phyloP scores from a whole-genome alignment of 2,329 filamentous ascomycete genomes.

The Byssochlamys sp. region DNA sequence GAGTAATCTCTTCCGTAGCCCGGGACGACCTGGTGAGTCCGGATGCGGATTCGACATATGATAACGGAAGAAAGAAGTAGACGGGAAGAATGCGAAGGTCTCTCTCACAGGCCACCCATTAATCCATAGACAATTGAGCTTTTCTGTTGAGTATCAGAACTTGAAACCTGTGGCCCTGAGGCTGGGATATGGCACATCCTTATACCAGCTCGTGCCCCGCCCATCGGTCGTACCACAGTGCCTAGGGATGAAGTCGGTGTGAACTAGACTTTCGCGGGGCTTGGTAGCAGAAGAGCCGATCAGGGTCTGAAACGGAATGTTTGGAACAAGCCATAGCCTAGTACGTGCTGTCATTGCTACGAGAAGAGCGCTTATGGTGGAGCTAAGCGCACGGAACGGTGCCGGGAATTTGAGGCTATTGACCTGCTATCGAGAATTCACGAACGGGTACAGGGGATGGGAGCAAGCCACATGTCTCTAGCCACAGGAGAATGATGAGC shows the following conservation, averaged over 20 bases:
- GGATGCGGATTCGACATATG: conserved; percentile 7
- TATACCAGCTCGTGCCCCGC: not conserved
- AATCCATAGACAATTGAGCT: not conserved
- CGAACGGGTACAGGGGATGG: conserved; percentile 1
- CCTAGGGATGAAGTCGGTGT: not conserved
- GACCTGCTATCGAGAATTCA: conserved; percentile 7
- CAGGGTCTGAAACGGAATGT: not conserved
- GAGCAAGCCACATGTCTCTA: conserved; percentile 1
- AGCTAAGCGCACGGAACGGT: not conserved
- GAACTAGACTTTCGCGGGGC: not conserved
- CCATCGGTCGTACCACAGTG: not conserved
- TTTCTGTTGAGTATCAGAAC: not conserved
- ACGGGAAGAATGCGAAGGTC: not conserved
- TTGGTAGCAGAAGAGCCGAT: not conserved
- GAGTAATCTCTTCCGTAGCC: conserved; percentile 5
- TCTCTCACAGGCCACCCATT: not conserved
- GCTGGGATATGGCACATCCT: not conserved
- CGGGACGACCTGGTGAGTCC: conserved; percentile 1
- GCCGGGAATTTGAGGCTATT: conserved; percentile 7
- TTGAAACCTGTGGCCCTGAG: not conserved
- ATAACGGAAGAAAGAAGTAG: not conserved
- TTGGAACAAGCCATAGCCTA: not conserved
- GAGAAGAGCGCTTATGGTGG: not conserved
- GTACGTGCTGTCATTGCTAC: not conserved
- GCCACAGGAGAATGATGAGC: not conserved